Conservation (phyloP, 1,139 yeast genomes). For the Maudiozyma humilis region DNA sequence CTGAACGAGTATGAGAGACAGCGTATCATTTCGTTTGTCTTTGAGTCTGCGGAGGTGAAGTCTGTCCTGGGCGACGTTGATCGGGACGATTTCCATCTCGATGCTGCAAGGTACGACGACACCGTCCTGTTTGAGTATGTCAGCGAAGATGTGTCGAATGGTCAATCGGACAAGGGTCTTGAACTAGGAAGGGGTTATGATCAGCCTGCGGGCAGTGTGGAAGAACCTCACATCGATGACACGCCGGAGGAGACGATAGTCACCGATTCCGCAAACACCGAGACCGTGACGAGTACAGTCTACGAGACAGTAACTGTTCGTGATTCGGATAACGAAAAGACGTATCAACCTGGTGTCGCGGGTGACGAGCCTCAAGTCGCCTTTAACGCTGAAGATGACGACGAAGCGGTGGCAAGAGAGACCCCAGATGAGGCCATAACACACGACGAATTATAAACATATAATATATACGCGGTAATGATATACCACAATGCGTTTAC, state of each 20-base stretch:
- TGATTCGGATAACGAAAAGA: background rate
- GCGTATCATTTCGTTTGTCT: background rate
- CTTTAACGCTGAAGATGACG: background rate
- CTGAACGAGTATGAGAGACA: background rate
- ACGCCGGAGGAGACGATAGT: too few relatives aligned
- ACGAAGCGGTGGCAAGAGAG: too few relatives aligned
- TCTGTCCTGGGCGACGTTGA: background rate
- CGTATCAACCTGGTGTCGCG: too few relatives aligned
- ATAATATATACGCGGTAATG: background rate
- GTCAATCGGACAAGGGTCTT: background rate
- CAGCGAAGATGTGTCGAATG: background rate
- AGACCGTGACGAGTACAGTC: background rate
- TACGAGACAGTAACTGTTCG: background rate
- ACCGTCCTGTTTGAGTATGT: constrained; percentile 1
- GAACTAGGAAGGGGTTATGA: too few relatives aligned
- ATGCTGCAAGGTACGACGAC: background rate
- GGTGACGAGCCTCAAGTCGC: background rate
- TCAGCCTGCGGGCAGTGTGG: too few relatives aligned
- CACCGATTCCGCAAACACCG: too few relatives aligned
- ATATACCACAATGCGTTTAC: too few relatives aligned
- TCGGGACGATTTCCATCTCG: background rate
- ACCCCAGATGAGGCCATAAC: too few relatives aligned
- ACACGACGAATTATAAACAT: background rate
- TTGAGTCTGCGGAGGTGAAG: background rate
- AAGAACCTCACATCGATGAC: too few relatives aligned